A percentile compares a stretch with the other conserved stretches of the same genome.
phyloP scores from a whole-genome alignment of 1,284 basidiomycete genomes.

The Bothia castanella region DNA sequence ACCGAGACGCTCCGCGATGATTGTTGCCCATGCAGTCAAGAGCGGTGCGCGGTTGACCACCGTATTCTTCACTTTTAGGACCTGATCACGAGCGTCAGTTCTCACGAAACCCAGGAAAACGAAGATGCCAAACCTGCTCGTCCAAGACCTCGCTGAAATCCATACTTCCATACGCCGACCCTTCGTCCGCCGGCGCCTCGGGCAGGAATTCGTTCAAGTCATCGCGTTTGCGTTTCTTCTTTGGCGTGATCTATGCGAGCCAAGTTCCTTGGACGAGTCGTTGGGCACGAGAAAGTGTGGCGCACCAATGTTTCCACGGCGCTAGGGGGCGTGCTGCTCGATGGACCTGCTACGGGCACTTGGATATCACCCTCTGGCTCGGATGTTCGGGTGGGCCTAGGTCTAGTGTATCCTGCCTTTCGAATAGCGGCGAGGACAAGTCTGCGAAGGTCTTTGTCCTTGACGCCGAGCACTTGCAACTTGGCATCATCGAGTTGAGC shows the following conservation, averaged over 20 bases:
- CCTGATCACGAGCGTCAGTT: slow-evolving; percentile 37
- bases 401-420: slow-evolving; percentile 53
- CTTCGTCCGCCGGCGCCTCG: slow-evolving; percentile 46
- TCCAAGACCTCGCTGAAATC: slow-evolving; percentile 72
- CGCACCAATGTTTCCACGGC: slow-evolving; percentile 26
- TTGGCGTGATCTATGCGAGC: slow-evolving; percentile 39
- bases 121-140: slow-evolving; percentile 52
- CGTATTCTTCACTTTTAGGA: slow-evolving; percentile 55
- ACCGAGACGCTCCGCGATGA: slow-evolving; percentile 81
- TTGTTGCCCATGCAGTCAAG: slow-evolving; percentile 89
- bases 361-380: slow-evolving; percentile 1
- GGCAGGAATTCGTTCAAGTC: slow-evolving; percentile 61
- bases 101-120: background rate
- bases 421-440: slow-evolving; percentile 59
- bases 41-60: slow-evolving; percentile 90
- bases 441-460: slow-evolving; percentile 68
- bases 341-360: slow-evolving; percentile 6
- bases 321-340: slow-evolving; percentile 6
- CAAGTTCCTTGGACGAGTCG: slow-evolving; percentile 6
- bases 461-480: slow-evolving; percentile 54
- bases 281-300: slow-evolving; percentile 19
- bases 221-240: slow-evolving; percentile 52
- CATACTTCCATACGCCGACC: slow-evolving; percentile 48
- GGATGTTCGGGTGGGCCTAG: slow-evolving; percentile 22
- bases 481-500: slow-evolving; percentile 56